Evolutionary conservation across 1,284 basidiomycete genomes (phyloP), one percentile per base, ranked within the genome.

Genomic region (Coriolopsis trogii): DNA sequence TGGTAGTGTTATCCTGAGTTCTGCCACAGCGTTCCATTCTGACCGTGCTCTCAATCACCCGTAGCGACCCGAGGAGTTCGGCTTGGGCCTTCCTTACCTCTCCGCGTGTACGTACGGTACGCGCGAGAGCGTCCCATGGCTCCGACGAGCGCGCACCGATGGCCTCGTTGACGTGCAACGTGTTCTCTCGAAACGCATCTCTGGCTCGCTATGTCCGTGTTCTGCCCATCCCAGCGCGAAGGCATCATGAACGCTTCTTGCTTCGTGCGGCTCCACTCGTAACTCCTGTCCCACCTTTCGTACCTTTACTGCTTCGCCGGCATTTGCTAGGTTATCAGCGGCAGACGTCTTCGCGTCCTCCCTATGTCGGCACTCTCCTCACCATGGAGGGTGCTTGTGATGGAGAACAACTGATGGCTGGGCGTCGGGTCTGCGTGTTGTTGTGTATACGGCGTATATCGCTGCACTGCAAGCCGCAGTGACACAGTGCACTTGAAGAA

Each of bases 171-270:
- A 41, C 50, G 50, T 52, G 46, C 50, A 20, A 18, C 41, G 34
- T 41, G 39, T 42, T 38, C 41, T n/a, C 50, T 43, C 30, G 33
- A 34, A 31, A 45, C 40, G 36, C 21, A 38, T 25, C 33, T 51
- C 20, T 45, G 42, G 46, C 52, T 45, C 49, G 51, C 46, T 51
- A 58, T 51, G 46, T 54, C 56, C 56, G 56, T 31, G 20, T 37
- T 18, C 28, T 48, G 51, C 51, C n/a, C 46, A 30, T 30, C 18
- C 33, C 45, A 46, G 47, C 46, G 49, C 41, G 51, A 44, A 30
- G 25, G 41, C 41, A 43, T 39, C 40, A 37, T 31, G 45, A 44
- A 42, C 41, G 25, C 51, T 51, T 51, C 46, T 12, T n/a, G n/a
- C n/a, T n/a, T n/a, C n/a, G n/a, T n/a, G n/a, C n/a, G n/a, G n/a